Evolutionary conservation across 441 rosid species (phyloP).

Genomic region (Syzygium syzygioides): DNA sequence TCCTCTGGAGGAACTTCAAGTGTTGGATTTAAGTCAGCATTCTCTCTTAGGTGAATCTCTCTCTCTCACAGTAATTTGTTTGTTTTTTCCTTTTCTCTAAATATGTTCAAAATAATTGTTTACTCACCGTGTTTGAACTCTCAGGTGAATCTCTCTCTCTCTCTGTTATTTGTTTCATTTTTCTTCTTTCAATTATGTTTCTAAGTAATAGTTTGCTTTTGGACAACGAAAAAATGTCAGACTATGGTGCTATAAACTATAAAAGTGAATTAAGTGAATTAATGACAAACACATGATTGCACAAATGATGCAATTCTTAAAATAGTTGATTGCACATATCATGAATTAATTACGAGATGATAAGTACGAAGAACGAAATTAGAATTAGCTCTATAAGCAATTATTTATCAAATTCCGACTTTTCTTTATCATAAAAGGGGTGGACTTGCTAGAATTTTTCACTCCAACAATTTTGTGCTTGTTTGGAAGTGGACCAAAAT

Average conservation of each 20-base stretch:
- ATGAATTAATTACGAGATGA: background rate
- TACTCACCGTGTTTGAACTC: background rate
- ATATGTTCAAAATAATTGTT: background rate
- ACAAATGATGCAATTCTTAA: background rate
- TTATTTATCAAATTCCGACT: background rate
- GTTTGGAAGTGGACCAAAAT: background rate
- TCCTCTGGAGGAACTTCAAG: background rate
- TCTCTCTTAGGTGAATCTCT: background rate
- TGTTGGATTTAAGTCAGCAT: accelerated
- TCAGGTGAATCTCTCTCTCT: too few relatives aligned
- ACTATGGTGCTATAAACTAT: background rate
- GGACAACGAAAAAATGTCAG: background rate
- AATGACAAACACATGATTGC: background rate
- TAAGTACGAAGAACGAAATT: too few relatives aligned
- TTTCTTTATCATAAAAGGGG: background rate
- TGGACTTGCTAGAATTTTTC: background rate
- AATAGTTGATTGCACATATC: background rate
- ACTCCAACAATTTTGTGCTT: background rate
- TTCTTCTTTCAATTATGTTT: background rate
- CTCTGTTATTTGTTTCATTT: background rate
- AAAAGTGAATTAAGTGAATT: background rate
- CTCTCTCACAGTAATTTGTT: background rate
- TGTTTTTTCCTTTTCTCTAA: background rate
- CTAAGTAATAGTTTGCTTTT: background rate
- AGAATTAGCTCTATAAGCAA: background rate